Base-by-base conservation (phyloP, 176 grass and related monocot genomes). In the Hordeum marinum region DNA sequence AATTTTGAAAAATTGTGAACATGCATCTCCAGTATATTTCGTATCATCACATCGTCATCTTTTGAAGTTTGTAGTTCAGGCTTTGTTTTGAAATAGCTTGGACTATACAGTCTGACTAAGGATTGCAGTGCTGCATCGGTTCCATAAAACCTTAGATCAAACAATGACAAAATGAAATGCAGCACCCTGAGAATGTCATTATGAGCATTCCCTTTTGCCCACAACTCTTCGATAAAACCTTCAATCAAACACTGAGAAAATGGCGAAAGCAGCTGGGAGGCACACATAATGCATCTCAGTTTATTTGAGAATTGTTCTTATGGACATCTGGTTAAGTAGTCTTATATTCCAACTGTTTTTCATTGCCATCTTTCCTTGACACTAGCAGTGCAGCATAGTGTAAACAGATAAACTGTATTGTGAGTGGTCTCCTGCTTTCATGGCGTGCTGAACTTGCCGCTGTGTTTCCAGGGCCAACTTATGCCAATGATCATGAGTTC, bases 401-500 rank as follows among this genome's bases (percentile, higher is more conserved):
- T 46, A 14, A 46, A 46, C 43, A 46, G 42, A 45, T 45, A 46
- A 46, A 13, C 3, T 14, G 42, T 68, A 82, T 7, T 9, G 9
- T 27, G 1, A 74, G 29, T 3, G 3, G 11, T 34, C 12, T 20
- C 39, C 68, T 72, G 14, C 74, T 26, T 63, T 67, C 25, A 36
- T 68, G 29, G 2, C 67, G 27, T 81, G 45, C 27, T 58, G 39
- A 72, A 70, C 12, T 45, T 61, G 60, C 65, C 71, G 2, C 67
- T 35, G 15, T 37, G n/a, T 90, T 73, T 92, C 37, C 87, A 98
- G 96, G 96, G 96, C 80, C 88, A 92, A 68, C 88, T 98, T 37
- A 92, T 98, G 93, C 96, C 94, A 86, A 81, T 98, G 91, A 92
- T 93, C 29, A 83, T 98, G 87, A 42, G 41, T 43, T 2, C 10